Conservation (phyloP, 2,329 filamentous ascomycete species). For the Pezicula radicicola region DNA sequence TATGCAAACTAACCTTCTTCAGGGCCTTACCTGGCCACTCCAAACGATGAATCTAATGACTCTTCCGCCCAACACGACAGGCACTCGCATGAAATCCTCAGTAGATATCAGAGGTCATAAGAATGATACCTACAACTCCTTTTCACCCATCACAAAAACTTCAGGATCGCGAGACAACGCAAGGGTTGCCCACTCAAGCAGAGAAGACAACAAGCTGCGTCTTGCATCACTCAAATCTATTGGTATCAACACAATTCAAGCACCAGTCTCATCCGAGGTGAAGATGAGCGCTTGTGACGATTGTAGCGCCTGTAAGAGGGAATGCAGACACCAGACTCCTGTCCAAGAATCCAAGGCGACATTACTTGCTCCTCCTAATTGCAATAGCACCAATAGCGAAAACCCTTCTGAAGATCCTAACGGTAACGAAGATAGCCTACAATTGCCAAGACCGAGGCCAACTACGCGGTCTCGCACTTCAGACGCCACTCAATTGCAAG, state of each 20-base stretch:
- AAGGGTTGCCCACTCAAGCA: too few species aligned
- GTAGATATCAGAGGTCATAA: neutral
- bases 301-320: too few species aligned
- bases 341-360: too few species aligned
- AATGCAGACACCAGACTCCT: too few species aligned
- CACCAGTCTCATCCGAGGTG: too few species aligned
- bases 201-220: too few species aligned
- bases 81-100: neutral
- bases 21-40: neutral
- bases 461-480: neutral
- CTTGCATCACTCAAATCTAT: too few species aligned
- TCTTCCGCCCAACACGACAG: neutral
- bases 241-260: too few species aligned
- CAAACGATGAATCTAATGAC: neutral
- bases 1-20: neutral
- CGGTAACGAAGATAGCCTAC: neutral
- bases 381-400: too few species aligned
- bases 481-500: neutral
- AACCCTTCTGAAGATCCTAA: neutral
- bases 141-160: neutral
- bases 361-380: too few species aligned
- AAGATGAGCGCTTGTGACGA: too few species aligned
- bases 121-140: neutral
- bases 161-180: too few species aligned
- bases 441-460: neutral